phyloP scores from a whole-genome alignment of 2,329 filamentous ascomycete species.

The Pestalotiopsis sp. region DNA sequence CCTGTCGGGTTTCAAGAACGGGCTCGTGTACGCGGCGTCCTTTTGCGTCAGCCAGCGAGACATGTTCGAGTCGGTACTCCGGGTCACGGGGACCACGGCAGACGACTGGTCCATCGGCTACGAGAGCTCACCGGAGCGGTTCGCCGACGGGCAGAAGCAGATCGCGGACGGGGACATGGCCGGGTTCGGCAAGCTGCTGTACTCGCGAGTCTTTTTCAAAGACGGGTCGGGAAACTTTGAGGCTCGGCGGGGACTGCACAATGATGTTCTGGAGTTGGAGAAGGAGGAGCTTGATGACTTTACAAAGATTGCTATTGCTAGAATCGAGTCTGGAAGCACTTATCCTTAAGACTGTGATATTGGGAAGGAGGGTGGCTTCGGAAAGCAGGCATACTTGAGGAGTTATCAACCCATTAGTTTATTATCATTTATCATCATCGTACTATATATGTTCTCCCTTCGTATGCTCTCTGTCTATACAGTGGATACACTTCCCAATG shows the following conservation, averaged over 20 bases:
- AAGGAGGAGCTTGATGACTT: slow-evolving; percentile 61
- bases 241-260: slow-evolving; percentile 43
- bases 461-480: slow-evolving; percentile 10
- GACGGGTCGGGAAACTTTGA: slow-evolving; percentile 43
- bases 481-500: slow-evolving; percentile 16
- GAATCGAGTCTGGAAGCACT: slow-evolving; percentile 21
- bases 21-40: slow-evolving; percentile 53
- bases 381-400: too few relatives aligned
- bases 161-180: slow-evolving; percentile 43
- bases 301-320: slow-evolving; percentile 50
- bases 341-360: slow-evolving; percentile 13
- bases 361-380: neutral
- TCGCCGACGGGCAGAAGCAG: slow-evolving; percentile 45
- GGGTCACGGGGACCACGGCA: slow-evolving; percentile 58
- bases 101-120: slow-evolving; percentile 59
- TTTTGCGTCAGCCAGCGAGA: slow-evolving; percentile 65
- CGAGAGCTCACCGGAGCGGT: slow-evolving; percentile 50
- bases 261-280: slow-evolving; percentile 58
- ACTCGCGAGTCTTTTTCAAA: slow-evolving; percentile 56
- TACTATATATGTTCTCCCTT: neutral
- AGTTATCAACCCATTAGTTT: neutral
- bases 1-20: slow-evolving; percentile 50
- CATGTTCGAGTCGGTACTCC: slow-evolving; percentile 64
- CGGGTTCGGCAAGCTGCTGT: slow-evolving; percentile 55
- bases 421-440: neutral